Evolutionary conservation across 441 rosid genomes (phyloP).

Genomic region (Cnidoscolus chayamansa): DNA sequence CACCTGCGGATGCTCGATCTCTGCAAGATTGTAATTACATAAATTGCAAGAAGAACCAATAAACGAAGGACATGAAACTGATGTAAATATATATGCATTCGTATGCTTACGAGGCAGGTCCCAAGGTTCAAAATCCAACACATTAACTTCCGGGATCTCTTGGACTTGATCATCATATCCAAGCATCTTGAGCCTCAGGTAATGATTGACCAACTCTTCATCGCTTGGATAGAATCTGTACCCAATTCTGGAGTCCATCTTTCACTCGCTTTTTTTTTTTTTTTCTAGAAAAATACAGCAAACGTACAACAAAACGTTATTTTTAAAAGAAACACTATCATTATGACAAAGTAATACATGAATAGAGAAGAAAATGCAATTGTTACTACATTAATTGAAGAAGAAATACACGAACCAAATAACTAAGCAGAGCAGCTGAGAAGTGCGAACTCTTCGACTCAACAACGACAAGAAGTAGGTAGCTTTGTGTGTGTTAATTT

Average conservation of each 20-base stretch:
- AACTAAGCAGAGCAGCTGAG: too few species aligned
- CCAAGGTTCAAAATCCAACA: conserved; percentile 53
- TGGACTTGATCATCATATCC: conserved; percentile 25
- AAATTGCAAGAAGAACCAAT: too few species aligned
- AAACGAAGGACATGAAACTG: background rate
- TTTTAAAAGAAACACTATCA: too few species aligned
- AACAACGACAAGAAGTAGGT: too few species aligned
- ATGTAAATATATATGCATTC: background rate
- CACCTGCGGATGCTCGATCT: background rate
- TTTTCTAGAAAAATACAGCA: background rate
- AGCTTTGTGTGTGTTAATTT: too few species aligned
- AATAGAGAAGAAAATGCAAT: background rate
- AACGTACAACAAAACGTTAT: too few species aligned
- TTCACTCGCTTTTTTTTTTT: background rate
- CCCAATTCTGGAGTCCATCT: conserved; percentile 13
- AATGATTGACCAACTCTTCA: conserved; percentile 37
- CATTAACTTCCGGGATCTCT: conserved; percentile 32
- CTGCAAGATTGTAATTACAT: background rate
- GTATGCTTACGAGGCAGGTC: conserved; percentile 39
- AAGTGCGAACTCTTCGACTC: too few species aligned
- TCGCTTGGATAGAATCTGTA: conserved; percentile 40
- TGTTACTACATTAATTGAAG: too few species aligned
- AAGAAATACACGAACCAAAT: too few species aligned
- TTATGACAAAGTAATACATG: too few species aligned
- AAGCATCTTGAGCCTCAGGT: conserved; percentile 31